These are phyloP conservation scores for Shiraia sp. DNA, from an alignment of 2,329 filamentous ascomycete species.

Conservation along the genomic window DNA sequence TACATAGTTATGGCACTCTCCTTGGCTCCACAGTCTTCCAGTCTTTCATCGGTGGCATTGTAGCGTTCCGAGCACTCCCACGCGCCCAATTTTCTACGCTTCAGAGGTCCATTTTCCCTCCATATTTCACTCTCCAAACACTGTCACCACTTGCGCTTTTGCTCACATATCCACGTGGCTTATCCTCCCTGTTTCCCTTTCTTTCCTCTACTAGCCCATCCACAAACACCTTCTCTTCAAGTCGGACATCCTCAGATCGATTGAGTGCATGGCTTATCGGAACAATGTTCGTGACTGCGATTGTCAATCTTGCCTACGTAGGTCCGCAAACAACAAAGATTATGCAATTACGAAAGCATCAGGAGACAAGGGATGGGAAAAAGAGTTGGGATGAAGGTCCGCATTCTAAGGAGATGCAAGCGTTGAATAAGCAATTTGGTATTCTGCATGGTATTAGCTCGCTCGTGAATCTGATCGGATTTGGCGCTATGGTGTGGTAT, in stretches of 20 bases:
- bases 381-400: slow-evolving; percentile 78
- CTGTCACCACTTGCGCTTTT: slow-evolving; percentile 72
- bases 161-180: slow-evolving; percentile 70
- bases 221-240: neutral
- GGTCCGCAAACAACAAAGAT: slow-evolving; percentile 75
- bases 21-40: slow-evolving; percentile 88
- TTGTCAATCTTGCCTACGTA: slow-evolving; percentile 71
- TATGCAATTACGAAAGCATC: slow-evolving; percentile 76
- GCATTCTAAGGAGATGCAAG: slow-evolving; percentile 81
- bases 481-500: slow-evolving; percentile 74
- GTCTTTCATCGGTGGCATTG: slow-evolving; percentile 73
- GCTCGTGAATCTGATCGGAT: slow-evolving; percentile 73
- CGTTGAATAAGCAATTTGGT: slow-evolving; percentile 61
- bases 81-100: slow-evolving; percentile 80
- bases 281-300: slow-evolving; percentile 69
- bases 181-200: slow-evolving; percentile 8
- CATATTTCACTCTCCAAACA: slow-evolving; percentile 87
- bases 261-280: slow-evolving; percentile 61
- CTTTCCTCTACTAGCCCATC: slow-evolving; percentile 6
- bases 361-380: slow-evolving; percentile 90
- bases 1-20: slow-evolving; percentile 77
- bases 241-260: slow-evolving; percentile 14
- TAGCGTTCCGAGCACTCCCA: slow-evolving; percentile 76
- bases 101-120: slow-evolving; percentile 76
- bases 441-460: slow-evolving; percentile 81